Evolutionary conservation across 441 rosid genomes (phyloP), one percentile per base, ranked within the genome.

Genomic region (Pelargonium fulgidum): DNA sequence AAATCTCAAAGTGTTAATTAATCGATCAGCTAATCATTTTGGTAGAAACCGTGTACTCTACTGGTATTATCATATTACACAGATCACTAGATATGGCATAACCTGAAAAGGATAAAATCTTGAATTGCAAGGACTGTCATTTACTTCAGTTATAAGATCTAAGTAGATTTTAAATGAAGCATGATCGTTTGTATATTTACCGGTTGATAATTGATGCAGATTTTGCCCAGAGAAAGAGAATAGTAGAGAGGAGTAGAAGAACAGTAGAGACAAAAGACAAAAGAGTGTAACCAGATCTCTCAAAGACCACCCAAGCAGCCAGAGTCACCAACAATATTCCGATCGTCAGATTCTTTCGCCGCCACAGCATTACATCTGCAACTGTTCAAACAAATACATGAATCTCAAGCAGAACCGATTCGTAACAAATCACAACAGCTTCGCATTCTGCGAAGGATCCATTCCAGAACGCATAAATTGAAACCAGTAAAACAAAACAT

Each of bases 351-450:
- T 92, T 87, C 75, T 79, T 86, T 75, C 65, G 73, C 86, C 89
- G 90, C 99, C 99, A 92, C n/a, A 94, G 73, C 39, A 92, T 80
- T 75, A 89, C 94, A 87, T 94, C 98, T 78, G 96, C 96, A 81
- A 85, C 98, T 94, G 90, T 77, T 73, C 36, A 75, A 70, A 59
- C 67, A 61, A 68, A 36, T 36, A 36, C 7, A 36, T 5, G 41
- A 36, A 36, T 36, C 41, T 29, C 36, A 24, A 24, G 1, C 29
- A 24, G 29, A 24, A 24, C 29, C 29, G 29, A 24, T 24, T 24
- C 3, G 29, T 24, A 24, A 24, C 29, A 24, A 24, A 24, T 24
- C 29, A 24, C 29, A 29, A 29, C 4, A 29, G 36, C 36, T 3
- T 29, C 33, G 33, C 33, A 26, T 26, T 52, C 59, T 54, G 17